phyloP scores from a whole-genome alignment of 2,329 filamentous ascomycete species.

The Nemania diffusa region DNA sequence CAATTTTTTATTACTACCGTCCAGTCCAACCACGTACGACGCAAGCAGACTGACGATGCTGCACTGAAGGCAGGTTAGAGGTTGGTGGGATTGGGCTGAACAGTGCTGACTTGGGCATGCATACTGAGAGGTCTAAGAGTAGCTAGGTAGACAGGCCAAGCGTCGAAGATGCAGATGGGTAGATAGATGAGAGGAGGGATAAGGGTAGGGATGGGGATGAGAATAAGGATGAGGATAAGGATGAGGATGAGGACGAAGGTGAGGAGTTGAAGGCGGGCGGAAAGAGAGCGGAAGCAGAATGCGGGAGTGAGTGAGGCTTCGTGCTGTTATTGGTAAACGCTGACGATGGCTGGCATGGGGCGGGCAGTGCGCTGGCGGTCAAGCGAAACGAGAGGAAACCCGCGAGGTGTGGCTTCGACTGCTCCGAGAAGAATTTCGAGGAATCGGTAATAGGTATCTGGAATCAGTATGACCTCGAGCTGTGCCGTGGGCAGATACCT shows the following conservation, averaged over 20 bases:
- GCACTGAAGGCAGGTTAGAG: constrained; percentile 39
- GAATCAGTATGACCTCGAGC: neutral
- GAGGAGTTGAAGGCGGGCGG: constrained; percentile 20
- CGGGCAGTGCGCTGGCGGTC: constrained; percentile 36
- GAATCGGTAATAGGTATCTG: neutral
- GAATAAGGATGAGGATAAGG: no score
- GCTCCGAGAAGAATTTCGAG: constrained; percentile 8
- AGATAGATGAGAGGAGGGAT: constrained; percentile 1
- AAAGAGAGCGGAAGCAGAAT: constrained; percentile 22
- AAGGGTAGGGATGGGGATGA: no score
- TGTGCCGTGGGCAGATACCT: constrained; percentile 2
- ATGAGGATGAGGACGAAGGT: constrained; percentile 19
- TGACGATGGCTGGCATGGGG: constrained; percentile 36
- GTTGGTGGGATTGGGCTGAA: constrained; percentile 38
- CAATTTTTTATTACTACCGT: constrained; percentile 18
- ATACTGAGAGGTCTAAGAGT: constrained; percentile 21
- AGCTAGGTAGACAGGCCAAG: neutral
- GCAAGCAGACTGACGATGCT: constrained; percentile 38
- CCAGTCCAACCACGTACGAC: constrained; percentile 23
- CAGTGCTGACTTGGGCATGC: constrained; percentile 37
- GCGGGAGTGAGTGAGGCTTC: constrained; percentile 43
- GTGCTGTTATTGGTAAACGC: constrained; percentile 34
- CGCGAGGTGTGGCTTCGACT: constrained; percentile 30
- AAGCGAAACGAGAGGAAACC: constrained; percentile 13
- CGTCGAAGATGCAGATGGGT: neutral